These are phyloP conservation scores for Isatis lusitanica DNA, from an alignment of 441 rosid species.

Conservation along the genomic window DNA sequence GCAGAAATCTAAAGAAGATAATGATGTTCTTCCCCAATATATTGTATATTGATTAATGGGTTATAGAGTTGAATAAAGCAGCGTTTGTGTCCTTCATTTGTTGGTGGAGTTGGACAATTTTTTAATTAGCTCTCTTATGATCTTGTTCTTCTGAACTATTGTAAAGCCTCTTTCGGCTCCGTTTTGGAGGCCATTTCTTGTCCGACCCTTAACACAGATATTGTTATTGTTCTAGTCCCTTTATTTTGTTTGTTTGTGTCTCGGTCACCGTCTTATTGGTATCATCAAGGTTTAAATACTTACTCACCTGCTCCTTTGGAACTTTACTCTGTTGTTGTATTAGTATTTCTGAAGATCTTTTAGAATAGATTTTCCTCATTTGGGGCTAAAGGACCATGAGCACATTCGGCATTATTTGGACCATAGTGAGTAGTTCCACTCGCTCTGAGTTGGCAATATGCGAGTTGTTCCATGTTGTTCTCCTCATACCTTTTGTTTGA, in stretches of 20 bases:
- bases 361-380: neutral
- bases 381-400: neutral
- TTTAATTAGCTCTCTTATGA: neutral
- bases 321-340: slow-evolving; percentile 1
- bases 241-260: neutral
- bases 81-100: slow-evolving; percentile 18
- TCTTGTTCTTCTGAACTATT: slow-evolving; percentile 8
- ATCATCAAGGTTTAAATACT: neutral
- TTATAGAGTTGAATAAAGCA: neutral
- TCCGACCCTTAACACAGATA: slow-evolving; percentile 26
- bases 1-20: slow-evolving; percentile 21
- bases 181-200: slow-evolving; percentile 6
- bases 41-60: neutral
- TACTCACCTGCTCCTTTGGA: slow-evolving; percentile 39
- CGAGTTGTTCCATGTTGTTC: neutral
- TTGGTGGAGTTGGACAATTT: slow-evolving; percentile 13
- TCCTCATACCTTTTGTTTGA: neutral
- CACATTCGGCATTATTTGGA: neutral
- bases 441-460: neutral
- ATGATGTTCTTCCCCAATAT: slow-evolving; percentile 7
- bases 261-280: neutral
- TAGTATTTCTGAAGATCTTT: slow-evolving; percentile 2
- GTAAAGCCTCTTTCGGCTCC: neutral
- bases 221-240: slow-evolving; percentile 3
- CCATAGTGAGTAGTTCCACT: neutral